Conservation (phyloP, 163 green algal species). For the Scenedesmus sp. region DNA sequence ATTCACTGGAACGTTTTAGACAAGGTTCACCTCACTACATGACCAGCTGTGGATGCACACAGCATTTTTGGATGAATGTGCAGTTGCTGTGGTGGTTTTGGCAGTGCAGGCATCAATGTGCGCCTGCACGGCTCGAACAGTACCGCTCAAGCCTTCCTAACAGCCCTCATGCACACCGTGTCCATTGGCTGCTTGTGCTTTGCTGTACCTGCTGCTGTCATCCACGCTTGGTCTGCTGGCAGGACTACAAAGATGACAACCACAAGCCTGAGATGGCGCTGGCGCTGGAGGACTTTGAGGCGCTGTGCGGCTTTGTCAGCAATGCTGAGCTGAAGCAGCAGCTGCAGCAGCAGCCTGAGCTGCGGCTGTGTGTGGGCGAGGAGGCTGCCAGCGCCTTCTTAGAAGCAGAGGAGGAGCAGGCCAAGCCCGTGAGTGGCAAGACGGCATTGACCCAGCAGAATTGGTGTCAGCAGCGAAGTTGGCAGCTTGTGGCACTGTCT, state of each 20-base stretch:
- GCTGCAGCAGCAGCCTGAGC: conserved; percentile 23
- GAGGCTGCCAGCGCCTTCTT: not conserved
- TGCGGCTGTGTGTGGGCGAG: conserved; percentile 35
- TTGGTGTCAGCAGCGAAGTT: no score
- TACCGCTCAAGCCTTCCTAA: no score
- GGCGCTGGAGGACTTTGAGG: conserved; percentile 90
- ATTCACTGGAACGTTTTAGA: no score
- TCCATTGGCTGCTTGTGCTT: not conserved
- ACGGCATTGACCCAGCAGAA: no score
- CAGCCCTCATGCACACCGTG: not conserved
- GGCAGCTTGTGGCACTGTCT: not conserved
- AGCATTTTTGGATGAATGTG: no score
- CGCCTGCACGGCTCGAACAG: no score
- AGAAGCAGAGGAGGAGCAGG: conserved; percentile 6
- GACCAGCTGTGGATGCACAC: no score
- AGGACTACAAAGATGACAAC: conserved; percentile 96
- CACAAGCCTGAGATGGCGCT: conserved; percentile 99
- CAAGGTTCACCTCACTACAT: no score
- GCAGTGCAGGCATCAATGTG: no score
- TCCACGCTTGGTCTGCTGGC: conserved; percentile 22
- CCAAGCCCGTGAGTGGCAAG: conserved; percentile 48
- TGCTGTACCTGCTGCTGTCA: not conserved
- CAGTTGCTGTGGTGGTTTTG: no score
- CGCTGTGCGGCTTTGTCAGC: conserved; percentile 92
- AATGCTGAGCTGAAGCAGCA: conserved; percentile 67